Percentiles rank a stretch among this genome's conserved stretches.
Evolutionary conservation across 1,284 basidiomycete genomes (phyloP).

Genomic region (Apiotrichum siamense): DNA sequence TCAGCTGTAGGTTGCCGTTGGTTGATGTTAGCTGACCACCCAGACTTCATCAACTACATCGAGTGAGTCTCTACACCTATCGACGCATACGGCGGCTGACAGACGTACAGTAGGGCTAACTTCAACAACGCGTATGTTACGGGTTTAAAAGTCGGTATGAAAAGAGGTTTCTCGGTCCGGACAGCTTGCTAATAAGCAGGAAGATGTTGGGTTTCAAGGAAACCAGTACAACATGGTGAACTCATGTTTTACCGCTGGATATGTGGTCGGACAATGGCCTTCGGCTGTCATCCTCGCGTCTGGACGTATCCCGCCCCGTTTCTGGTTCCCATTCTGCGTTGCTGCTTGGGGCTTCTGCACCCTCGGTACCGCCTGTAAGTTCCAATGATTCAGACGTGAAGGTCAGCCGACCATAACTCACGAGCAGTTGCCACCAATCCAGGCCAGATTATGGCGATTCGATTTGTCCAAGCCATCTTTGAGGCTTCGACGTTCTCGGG

Average conservation of each 20-base stretch:
- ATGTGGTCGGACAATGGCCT: slow-evolving; percentile 35
- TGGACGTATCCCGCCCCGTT: slow-evolving; percentile 28
- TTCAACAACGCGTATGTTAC: slow-evolving; percentile 26
- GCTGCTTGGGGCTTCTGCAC: slow-evolving; percentile 32
- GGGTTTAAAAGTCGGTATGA: no score
- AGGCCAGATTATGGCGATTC: slow-evolving; percentile 33
- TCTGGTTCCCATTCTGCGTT: slow-evolving; percentile 40
- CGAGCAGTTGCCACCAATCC: slow-evolving; percentile 22
- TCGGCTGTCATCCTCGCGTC: slow-evolving; percentile 34
- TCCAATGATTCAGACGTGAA: background rate
- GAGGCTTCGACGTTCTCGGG: slow-evolving; percentile 35
- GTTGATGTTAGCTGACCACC: background rate
- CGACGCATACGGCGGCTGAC: background rate
- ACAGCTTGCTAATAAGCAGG: no score
- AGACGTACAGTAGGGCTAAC: slow-evolving; percentile 3
- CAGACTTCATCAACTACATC: slow-evolving; percentile 16
- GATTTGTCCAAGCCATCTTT: slow-evolving; percentile 33
- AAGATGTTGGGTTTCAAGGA: slow-evolving; percentile 22
- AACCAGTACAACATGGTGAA: slow-evolving; percentile 27
- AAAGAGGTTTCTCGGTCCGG: no score
- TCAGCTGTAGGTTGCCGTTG: slow-evolving; percentile 22
- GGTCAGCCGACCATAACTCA: slow-evolving; percentile 16
- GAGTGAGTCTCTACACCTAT: slow-evolving; percentile 1
- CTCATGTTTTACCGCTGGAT: slow-evolving; percentile 36
- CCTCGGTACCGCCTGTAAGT: slow-evolving; percentile 14